Evolutionary conservation across 345 rosid species (phyloP), one percentile per base, ranked within the genome.

Genomic region (Acer yangbiense): DNA sequence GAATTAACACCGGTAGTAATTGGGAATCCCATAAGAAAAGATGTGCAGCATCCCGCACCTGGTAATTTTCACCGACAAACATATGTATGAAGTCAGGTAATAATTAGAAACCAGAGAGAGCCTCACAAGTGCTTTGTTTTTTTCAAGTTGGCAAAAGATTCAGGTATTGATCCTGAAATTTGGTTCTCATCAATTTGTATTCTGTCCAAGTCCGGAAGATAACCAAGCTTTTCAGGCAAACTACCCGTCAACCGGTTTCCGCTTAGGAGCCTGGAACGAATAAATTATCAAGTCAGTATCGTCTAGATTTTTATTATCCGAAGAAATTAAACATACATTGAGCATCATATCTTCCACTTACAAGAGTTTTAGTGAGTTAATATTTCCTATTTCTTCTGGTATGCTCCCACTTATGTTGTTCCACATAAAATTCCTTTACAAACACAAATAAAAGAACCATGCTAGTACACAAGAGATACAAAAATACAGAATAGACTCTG

Each of bases 341-440:
- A 14, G n/a, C 20, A 54, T 2, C 17, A 54, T 16, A 54, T 54
- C 57, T 44, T 52, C 6, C 76, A 85, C 99, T 91, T 85, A 93
- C 99, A 95, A 82, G 87, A 95, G 98, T 66, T 73, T 55, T 81
- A 96, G 78, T 70, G 99, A 78, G 70, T 83, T 86, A 43, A 96
- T 86, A 77, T 90, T 86, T 70, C 97, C 98, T 71, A 96, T 92
- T 86, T 93, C 97, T 81, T 87, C 88, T 1, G 99, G 99, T 85
- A 96, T 91, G 48, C 86, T 91, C 57, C 99, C 99, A 58, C 73
- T 88, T 21, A 96, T 81, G 32, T 73, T 74, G 86, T 96, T 96
- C 99, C 98, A 96, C 99, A 95, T 95, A 83, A 95, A 92, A 82
- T 92, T 94, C 90, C 98, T 95, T 71, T 48, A 78, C n/a, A n/a